Percentiles rank a stretch among this genome's conserved stretches.
phyloP scores from a whole-genome alignment of 768 basidiomycete genomes.

The Boletus rubescentipes region DNA sequence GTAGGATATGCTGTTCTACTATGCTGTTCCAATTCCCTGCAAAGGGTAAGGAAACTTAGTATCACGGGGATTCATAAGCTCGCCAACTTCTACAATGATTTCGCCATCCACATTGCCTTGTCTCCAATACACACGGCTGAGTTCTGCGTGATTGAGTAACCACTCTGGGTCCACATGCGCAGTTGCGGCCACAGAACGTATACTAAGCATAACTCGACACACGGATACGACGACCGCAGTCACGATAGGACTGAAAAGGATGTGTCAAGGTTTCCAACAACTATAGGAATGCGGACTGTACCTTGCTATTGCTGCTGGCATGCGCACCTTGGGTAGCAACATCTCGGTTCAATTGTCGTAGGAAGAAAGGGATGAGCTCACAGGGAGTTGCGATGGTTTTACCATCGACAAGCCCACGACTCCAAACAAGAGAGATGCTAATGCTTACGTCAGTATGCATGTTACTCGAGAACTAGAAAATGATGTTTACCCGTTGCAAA shows the following conservation, averaged over 20 bases:
- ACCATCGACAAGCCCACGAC: slow-evolving; percentile 8
- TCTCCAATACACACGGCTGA: slow-evolving; percentile 34
- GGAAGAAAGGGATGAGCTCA: neutral
- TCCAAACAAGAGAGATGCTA: slow-evolving; percentile 3
- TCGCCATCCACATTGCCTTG: slow-evolving; percentile 3
- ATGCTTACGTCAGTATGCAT: neutral
- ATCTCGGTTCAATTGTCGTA: neutral
- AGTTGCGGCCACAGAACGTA: slow-evolving; percentile 41
- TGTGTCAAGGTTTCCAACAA: neutral
- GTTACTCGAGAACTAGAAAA: neutral
- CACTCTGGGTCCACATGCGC: slow-evolving; percentile 42
- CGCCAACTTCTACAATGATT: slow-evolving; percentile 5
- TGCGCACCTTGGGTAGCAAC: neutral
- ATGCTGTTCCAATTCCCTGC: neutral
- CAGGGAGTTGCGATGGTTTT: slow-evolving; percentile 5
- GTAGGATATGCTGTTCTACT: neutral
- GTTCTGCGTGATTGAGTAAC: slow-evolving; percentile 46
- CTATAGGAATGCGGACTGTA: neutral
- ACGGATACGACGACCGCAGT: slow-evolving; percentile 25
- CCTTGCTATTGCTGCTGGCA: slow-evolving; percentile 2
- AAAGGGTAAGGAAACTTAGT: neutral
- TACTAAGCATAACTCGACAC: slow-evolving; percentile 39
- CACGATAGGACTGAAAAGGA: slow-evolving; percentile 2
- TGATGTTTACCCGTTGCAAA: slow-evolving; percentile 1
- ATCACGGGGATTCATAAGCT: neutral